Percentiles rank a stretch among this genome's conserved stretches.
Conservation (phyloP, 768 basidiomycete genomes). For the Serendipita vermifera region DNA sequence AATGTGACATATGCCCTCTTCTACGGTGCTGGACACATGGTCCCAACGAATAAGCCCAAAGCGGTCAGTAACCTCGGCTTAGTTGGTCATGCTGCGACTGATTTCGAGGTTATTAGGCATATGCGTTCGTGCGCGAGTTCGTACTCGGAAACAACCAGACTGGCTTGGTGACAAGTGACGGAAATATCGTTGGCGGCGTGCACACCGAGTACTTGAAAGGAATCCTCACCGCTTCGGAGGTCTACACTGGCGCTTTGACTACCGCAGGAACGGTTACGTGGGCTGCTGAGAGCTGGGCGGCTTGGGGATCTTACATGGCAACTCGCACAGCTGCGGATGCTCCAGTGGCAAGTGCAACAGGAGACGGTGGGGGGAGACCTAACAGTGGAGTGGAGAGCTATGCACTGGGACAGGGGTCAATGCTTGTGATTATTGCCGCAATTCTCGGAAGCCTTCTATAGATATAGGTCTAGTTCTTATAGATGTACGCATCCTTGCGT, state of each 20-base stretch:
- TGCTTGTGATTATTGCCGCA: neutral
- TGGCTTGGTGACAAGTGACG: slow-evolving; percentile 35
- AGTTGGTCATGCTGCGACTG: no score
- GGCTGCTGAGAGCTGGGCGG: neutral
- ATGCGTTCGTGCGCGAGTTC: slow-evolving; percentile 51
- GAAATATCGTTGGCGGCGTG: neutral
- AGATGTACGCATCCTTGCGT: no score
- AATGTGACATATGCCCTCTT: slow-evolving; percentile 13
- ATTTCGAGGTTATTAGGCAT: no score
- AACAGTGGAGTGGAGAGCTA: neutral
- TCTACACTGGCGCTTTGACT: neutral
- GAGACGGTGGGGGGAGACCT: neutral
- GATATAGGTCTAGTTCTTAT: no score
- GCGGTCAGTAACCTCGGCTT: slow-evolving; percentile 3
- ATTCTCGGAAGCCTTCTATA: neutral
- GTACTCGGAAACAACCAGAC: slow-evolving; percentile 48
- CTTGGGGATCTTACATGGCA: neutral
- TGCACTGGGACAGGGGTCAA: neutral
- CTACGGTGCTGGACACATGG: slow-evolving; percentile 13
- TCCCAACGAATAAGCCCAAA: slow-evolving; percentile 11
- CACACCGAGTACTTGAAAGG: neutral
- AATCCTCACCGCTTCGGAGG: neutral
- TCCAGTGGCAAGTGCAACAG: neutral
- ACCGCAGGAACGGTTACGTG: neutral
- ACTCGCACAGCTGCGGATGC: neutral